Evolutionary conservation across 768 basidiomycete genomes (phyloP).

Genomic region (Mrakia blollopis): DNA sequence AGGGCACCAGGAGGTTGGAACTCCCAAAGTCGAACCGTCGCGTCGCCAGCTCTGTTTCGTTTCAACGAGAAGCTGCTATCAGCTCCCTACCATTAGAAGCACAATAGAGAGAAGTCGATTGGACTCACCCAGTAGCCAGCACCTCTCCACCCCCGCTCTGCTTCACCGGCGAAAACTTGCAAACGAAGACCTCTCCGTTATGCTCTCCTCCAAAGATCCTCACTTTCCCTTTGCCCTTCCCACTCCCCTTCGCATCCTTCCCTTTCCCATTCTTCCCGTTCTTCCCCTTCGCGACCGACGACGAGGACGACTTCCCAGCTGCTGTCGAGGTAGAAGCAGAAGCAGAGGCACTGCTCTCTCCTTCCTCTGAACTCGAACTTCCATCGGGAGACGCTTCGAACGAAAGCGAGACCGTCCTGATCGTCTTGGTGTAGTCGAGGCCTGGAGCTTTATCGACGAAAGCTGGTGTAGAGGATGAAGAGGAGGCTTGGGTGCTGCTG

Average conservation of each 20-base stretch:
- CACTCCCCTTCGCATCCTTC: background rate
- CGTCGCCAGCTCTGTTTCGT: slow-evolving; percentile 29
- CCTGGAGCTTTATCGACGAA: slow-evolving; percentile 8
- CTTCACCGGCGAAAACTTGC: slow-evolving; percentile 25
- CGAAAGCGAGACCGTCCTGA: slow-evolving; percentile 13
- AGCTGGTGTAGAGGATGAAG: background rate
- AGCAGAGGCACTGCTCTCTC: too few species aligned
- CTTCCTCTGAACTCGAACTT: background rate
- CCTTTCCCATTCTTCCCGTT: background rate
- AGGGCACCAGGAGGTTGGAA: slow-evolving; percentile 16
- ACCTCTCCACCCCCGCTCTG: slow-evolving; percentile 15
- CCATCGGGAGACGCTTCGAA: background rate
- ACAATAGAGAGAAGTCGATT: background rate
- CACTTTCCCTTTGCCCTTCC: slow-evolving; percentile 1
- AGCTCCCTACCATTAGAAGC: background rate
- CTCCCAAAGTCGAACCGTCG: slow-evolving; percentile 32
- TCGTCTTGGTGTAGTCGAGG: slow-evolving; percentile 16
- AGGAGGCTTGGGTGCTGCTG: background rate
- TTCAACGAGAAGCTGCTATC: background rate
- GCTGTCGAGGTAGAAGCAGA: too few species aligned
- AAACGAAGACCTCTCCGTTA: slow-evolving; percentile 31
- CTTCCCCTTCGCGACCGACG: background rate
- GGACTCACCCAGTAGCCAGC: slow-evolving; percentile 22
- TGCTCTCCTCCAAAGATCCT: slow-evolving; percentile 19
- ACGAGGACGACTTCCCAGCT: too few species aligned